A percentile compares a stretch with the other conserved stretches of the same genome.
phyloP scores from a whole-genome alignment of 208 protist genomes.

The Leishmania major region DNA sequence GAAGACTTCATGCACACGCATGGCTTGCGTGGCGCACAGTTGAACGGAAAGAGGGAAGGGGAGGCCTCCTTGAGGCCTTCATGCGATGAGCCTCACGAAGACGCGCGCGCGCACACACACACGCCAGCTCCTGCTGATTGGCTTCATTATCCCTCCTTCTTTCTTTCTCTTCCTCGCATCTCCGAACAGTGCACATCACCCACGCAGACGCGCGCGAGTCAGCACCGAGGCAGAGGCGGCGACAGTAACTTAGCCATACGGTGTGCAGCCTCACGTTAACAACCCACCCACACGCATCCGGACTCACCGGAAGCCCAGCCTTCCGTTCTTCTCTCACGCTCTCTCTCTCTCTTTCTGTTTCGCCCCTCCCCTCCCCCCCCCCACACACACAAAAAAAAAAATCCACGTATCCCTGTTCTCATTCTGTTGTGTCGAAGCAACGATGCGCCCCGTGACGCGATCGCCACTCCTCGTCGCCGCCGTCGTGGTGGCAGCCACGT shows the following conservation, averaged over 20 bases:
- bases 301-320: not conserved
- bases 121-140: not conserved
- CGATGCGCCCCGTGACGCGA: slow-evolving; percentile 6
- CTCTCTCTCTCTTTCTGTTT: not conserved
- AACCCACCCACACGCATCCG: not conserved
- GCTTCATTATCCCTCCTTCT: not conserved
- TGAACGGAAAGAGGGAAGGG: not conserved
- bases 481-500: not conserved
- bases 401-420: not conserved
- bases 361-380: no score
- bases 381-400: no score
- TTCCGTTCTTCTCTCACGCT: not conserved
- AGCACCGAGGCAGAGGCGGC: not conserved
- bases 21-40: not conserved
- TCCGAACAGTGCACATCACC: not conserved
- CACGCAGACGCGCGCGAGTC: not conserved
- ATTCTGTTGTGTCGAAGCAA: not conserved
- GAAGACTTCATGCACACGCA: not conserved
- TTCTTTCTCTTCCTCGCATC: not conserved
- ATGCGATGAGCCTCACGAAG: no score
- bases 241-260: not conserved
- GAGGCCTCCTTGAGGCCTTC: not conserved
- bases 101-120: not conserved
- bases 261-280: not conserved
- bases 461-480: not conserved